These are phyloP conservation scores for Bjerkandera adusta DNA, from an alignment of 1,284 basidiomycete species.

Conservation along the genomic window DNA sequence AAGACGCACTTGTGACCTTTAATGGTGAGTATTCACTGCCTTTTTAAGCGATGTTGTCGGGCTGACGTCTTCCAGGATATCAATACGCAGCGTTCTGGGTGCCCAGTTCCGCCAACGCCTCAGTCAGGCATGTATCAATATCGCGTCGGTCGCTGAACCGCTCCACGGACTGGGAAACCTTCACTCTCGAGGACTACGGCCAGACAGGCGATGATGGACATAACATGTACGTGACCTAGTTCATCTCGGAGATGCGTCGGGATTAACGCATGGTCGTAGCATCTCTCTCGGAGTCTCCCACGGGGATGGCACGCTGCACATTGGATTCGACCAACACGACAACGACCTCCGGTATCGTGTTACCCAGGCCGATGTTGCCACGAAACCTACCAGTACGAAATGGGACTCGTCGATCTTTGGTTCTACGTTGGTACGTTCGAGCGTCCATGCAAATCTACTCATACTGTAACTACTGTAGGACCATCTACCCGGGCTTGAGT, in stretches of 20 bases:
- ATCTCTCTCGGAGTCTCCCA: slow-evolving; percentile 41
- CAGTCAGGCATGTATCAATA: slow-evolving; percentile 35
- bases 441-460: too few relatives aligned
- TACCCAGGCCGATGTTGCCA: slow-evolving; percentile 33
- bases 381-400: slow-evolving; percentile 24
- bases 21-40: slow-evolving; percentile 25
- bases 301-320: slow-evolving; percentile 39
- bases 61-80: too few relatives aligned
- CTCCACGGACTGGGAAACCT: slow-evolving; percentile 32
- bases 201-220: slow-evolving; percentile 43
- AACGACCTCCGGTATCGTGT: slow-evolving; percentile 39
- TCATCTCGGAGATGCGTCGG: too few relatives aligned
- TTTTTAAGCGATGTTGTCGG: not conserved
- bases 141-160: slow-evolving; percentile 28
- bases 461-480: slow-evolving; percentile 26
- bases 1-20: slow-evolving; percentile 38
- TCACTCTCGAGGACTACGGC: slow-evolving; percentile 38
- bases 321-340: slow-evolving; percentile 43
- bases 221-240: too few relatives aligned
- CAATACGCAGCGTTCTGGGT: slow-evolving; percentile 42
- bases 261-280: slow-evolving; percentile 18
- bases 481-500: slow-evolving; percentile 36
- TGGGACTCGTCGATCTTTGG: slow-evolving; percentile 32
- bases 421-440: slow-evolving; percentile 20
- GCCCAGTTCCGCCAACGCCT: slow-evolving; percentile 28